Conservation (phyloP, 805 yeast species). For the Hyphopichia homilentoma region DNA sequence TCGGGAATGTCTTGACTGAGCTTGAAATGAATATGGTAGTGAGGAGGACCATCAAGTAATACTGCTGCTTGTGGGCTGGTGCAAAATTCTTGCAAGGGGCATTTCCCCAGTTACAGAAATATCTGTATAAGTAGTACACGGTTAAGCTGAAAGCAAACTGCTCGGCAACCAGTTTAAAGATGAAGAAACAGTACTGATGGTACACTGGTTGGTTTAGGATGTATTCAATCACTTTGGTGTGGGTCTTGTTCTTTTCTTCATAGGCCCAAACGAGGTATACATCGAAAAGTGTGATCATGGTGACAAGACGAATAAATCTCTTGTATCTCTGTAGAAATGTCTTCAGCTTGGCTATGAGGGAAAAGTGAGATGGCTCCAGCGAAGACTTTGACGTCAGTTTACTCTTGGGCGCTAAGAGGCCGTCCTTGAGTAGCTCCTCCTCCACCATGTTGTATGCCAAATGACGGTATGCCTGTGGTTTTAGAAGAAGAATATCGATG, state of each 20-base stretch:
- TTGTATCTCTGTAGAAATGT: conserved; percentile 14
- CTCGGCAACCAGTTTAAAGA: conserved; percentile 48
- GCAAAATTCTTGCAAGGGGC: conserved; percentile 12
- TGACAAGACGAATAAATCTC: conserved; percentile 41
- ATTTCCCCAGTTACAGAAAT: conserved; percentile 18
- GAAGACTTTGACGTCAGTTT: conserved; percentile 2
- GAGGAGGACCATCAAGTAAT: conserved; percentile 46
- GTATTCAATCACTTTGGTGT: conserved; percentile 17
- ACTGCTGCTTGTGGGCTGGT: conserved; percentile 27
- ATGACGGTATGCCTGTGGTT: conserved; percentile 87
- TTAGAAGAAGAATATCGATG: conserved; percentile 76
- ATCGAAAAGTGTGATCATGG: conserved; percentile 73
- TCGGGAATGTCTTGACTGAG: conserved; percentile 80
- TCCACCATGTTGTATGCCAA: conserved; percentile 69
- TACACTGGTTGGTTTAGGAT: conserved; percentile 34
- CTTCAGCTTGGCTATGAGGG: no score
- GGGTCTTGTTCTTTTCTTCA: conserved; percentile 58
- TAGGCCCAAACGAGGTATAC: conserved; percentile 91
- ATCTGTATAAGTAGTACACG: conserved; percentile 23
- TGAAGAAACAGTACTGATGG: conserved; percentile 55
- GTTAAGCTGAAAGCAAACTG: conserved; percentile 37
- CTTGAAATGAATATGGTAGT: conserved; percentile 73
- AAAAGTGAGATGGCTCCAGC: background rate
- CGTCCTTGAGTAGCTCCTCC: conserved; percentile 11
- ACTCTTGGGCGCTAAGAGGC: conserved; percentile 3